Base-by-base conservation (phyloP, 192 early-diverging fungal species). In the Chytriomyces confervae region DNA sequence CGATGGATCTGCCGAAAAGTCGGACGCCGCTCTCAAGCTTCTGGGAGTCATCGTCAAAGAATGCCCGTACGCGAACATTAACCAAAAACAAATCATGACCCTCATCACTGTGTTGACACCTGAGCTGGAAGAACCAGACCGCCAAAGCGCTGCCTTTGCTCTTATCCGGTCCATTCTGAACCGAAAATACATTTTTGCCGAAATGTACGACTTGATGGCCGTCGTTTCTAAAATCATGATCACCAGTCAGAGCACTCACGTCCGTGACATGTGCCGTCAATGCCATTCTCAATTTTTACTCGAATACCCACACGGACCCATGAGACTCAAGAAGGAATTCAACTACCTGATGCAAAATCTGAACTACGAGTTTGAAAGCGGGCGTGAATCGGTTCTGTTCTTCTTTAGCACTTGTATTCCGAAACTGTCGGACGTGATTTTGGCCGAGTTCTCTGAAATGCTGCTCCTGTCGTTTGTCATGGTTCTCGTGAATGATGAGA, bases 161-260 rank as follows among this genome's bases (percentile, higher is more conserved):
- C 82, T 99, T 20, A 90, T 99, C 65, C 88, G 93, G 20, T 93
- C 95, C 5, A 93, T 99, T 48, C 83, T 99, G 51, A 87, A 90
- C 0, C 92, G 94, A 43, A 91, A 95, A 71, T 91, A 95, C 77
- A 85, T 97, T 44, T 91, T 92, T 47, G 92, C 93, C 9, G 94
- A 96, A 77, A 86, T 99, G 67, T 99, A 98, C 80, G 95, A 97
- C 70, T 80, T 98, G n/a, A 93, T 99, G 91, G 91, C 92, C 68
- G 85, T 79, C 5, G 80, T 99, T 45, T 81, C 90, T 24, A 80
- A 89, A 73, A 88, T 95, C 72, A 93, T 98, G 91, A 89, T 99
- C 48, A 95, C 95, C 0, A 93, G 91, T 62, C 96, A 97, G 83
- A 84, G 86, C 11, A 81, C 77, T 5, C 88, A 93, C 62, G 87